Base-by-base conservation (phyloP, 2,329 filamentous ascomycete genomes). In the Aureobasidium pullulans region DNA sequence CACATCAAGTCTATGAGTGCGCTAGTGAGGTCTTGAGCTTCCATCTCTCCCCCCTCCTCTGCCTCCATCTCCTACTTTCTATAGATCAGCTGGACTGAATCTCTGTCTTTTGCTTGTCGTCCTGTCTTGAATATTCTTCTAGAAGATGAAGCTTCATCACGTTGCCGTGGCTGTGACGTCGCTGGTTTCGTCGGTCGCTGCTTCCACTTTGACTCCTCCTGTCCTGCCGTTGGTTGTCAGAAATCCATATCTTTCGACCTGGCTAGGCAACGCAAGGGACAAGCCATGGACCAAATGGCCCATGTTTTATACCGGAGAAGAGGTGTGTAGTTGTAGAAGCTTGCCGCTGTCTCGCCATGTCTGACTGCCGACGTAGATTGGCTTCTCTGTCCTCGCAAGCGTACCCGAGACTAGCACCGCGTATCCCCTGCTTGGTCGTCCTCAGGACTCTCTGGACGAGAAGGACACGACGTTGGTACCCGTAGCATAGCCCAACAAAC, bases 241-340 rank as follows among this genome's bases (percentile, higher is more conserved):
- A 60, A 80, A 77, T 61, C 78, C 78, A 15, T 80, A 80, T 65
- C 68, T 80, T 58, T 79, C 76, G 59, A 77, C 77, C 66, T 81
- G 72, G 79, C 76, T 90, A 60, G 78, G 79, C 49, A 80, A 82
- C 71, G 88, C 89, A 42, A 81, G 90, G 65, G 81, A 87, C 59
- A 80, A 80, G 47, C 90, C 90, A 1, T 95, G 90, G 90, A 81
- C 84, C 57, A 82, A 84, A 73, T 96, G 90, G 90, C 90, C 90
- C 28, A 93, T 93, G 71, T 91, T 92, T 71, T 92, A 86, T 79
- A 89, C 86, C 6, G 88, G 88, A 36, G 78, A 84, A 67, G 80
- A 86, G 69, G 79, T 83, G 71, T 57, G 70, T 59, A 36, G 9
- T 7, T 16, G 16, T 19, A 15, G 19, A 5, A 49, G 31, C 50